Base-by-base conservation (phyloP, 768 basidiomycete species). In the Tricholoma hemisulphureum region DNA sequence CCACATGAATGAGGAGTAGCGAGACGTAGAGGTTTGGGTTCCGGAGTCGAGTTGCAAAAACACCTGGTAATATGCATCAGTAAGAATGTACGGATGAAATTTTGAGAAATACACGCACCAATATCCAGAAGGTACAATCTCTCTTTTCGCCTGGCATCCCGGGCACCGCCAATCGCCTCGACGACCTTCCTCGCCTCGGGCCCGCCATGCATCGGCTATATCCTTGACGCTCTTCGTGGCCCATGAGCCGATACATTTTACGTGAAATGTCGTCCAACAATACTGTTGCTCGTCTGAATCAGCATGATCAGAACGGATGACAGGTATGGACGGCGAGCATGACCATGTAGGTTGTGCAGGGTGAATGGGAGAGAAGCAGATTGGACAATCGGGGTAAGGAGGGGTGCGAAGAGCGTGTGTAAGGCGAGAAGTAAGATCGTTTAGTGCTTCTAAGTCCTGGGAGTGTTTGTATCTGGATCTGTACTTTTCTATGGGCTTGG, bases 101-200 rank as follows among this genome's bases (percentile, higher is more conserved):
- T 32, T 20, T 4, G 59, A 56, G 32, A 6, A 21, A 39, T 45
- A 20, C 31, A 74, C 82, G 29, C 65, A 89, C 88, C 80, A 80
- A 67, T 93, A 93, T 3, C 77, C 77, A 2, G 75, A 78, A 0
- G 92, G 91, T 1, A 88, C 82, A 1, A 71, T 72, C 49, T 80
- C 80, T n/a, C 95, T 77, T 57, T 86, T 86, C 1, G 85, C 83
- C 65, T 95, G 94, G 75, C 96, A 98, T 0, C 92, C 93, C 0
- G 96, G 96, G 71, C 96, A 98, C 53, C 88, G 79, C 96, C 96
- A 98, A 67, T 92, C 87, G 0, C 89, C 93, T 13, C 74, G 76
- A 55, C 80, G 77, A 10, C 83, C 78, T 14, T 61, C 59, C 63
- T 90, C 87, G 7, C 90, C 90, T 51, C 88, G 75, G 6, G 83